Evolutionary conservation across 2,329 filamentous ascomycete species (phyloP).

Genomic region (Epichloe glyceriae): DNA sequence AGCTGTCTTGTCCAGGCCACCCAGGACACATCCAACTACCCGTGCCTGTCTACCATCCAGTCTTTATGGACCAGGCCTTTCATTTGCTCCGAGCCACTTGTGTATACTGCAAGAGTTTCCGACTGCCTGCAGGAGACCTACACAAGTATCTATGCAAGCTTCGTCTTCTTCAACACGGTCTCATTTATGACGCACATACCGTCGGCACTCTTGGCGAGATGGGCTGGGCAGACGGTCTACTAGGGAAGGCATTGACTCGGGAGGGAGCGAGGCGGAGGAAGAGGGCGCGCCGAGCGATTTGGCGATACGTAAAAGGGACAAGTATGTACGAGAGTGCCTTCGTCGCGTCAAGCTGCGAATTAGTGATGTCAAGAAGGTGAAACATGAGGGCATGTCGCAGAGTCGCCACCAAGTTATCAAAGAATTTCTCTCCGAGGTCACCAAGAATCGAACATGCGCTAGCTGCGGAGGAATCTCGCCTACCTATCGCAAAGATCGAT

Average conservation of each 20-base stretch:
- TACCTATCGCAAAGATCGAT: constrained; percentile 76
- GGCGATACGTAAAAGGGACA: constrained; percentile 38
- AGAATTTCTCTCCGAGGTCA: constrained; percentile 66
- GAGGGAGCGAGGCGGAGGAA: constrained; percentile 48
- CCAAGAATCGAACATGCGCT: constrained; percentile 55
- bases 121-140: constrained; percentile 61
- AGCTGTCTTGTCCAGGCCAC: constrained; percentile 77
- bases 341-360: constrained; percentile 39
- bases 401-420: constrained; percentile 65
- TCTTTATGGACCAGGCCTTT: constrained; percentile 86
- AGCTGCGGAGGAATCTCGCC: constrained; percentile 60
- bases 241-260: constrained; percentile 25
- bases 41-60: constrained; percentile 88
- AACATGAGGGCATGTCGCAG: constrained; percentile 74
- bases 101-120: constrained; percentile 79
- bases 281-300: constrained; percentile 44
- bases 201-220: constrained; percentile 40
- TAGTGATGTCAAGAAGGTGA: constrained; percentile 43
- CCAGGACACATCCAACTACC: constrained; percentile 91
- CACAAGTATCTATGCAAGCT: constrained; percentile 76
- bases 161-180: constrained; percentile 70
- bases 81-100: constrained; percentile 79
- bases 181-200: constrained; percentile 54
- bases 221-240: constrained; percentile 22
- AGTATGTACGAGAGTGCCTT: constrained; percentile 63